Percentiles rank a stretch among this genome's conserved stretches.
Evolutionary conservation across 192 early-diverging fungal species (phyloP).

Genomic region (Funneliformis mosseae): DNA sequence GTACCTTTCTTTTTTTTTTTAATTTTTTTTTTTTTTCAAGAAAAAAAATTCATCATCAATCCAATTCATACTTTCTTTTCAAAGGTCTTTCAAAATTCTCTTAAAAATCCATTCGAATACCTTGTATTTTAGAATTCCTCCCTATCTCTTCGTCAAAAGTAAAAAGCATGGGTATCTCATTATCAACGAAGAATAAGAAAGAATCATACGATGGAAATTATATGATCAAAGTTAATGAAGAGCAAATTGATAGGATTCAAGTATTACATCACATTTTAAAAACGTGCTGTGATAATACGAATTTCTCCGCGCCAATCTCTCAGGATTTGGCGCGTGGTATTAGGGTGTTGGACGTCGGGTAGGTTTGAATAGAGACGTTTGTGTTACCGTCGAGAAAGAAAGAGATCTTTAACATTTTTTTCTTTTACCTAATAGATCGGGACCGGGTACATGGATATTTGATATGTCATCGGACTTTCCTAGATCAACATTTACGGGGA

Average conservation of each 20-base stretch:
- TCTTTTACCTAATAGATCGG: not conserved
- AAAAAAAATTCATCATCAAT: too few species aligned
- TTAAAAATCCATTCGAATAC: too few species aligned
- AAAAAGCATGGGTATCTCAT: too few species aligned
- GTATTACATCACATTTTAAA: not conserved
- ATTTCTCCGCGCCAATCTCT: not conserved
- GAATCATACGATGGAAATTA: not conserved
- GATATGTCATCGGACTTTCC: not conserved
- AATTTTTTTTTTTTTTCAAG: too few species aligned
- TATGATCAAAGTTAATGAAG: not conserved
- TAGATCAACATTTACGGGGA: not conserved
- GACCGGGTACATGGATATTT: slow-evolving; percentile 17
- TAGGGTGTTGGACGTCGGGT: not conserved
- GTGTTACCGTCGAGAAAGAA: too few species aligned
- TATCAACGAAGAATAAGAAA: not conserved
- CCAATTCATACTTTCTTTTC: too few species aligned
- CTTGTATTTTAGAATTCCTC: too few species aligned
- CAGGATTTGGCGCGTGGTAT: not conserved
- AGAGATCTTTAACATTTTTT: too few species aligned
- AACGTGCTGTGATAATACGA: not conserved
- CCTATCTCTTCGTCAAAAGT: too few species aligned
- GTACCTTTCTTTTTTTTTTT: too few species aligned
- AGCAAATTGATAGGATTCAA: not conserved
- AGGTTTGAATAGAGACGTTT: too few species aligned
- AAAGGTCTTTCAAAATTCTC: too few species aligned